Conservation (phyloP, 306 rosid genomes). For the Spatholobus suberectus region DNA sequence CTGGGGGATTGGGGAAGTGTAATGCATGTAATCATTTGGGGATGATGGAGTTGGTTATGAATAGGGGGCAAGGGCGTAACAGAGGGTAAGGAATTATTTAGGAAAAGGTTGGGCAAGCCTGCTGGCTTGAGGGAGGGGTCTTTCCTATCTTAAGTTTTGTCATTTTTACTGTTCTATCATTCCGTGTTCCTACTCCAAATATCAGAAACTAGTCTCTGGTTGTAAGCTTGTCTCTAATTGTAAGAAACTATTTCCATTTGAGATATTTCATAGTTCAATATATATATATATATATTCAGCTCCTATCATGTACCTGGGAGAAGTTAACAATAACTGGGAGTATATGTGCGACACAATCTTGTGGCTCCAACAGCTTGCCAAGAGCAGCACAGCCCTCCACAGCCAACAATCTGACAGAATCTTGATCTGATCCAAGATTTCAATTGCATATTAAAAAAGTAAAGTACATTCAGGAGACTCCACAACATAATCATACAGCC, state of each 20-base stretch:
- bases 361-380: constrained; percentile 94
- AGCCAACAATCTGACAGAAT: constrained; percentile 93
- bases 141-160: neutral
- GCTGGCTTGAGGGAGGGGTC: no score
- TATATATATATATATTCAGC: neutral
- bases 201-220: neutral
- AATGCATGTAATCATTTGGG: no score
- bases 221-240: neutral
- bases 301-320: constrained; percentile 75
- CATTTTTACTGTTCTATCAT: neutral
- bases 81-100: no score
- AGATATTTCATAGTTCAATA: neutral
- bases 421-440: constrained; percentile 74
- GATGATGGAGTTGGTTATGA: no score
- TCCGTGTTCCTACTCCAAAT: neutral
- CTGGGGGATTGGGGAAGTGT: no score
- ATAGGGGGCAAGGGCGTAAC: no score
- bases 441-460: neutral
- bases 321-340: constrained; percentile 95
- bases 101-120: no score
- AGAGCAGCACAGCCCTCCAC: constrained; percentile 98
- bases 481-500: constrained; percentile 15
- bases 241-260: neutral
- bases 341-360: constrained; percentile 91
- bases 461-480: constrained; percentile 12